phyloP scores from a whole-genome alignment of 345 rosid genomes.

The Eucalyptus cloeziana region DNA sequence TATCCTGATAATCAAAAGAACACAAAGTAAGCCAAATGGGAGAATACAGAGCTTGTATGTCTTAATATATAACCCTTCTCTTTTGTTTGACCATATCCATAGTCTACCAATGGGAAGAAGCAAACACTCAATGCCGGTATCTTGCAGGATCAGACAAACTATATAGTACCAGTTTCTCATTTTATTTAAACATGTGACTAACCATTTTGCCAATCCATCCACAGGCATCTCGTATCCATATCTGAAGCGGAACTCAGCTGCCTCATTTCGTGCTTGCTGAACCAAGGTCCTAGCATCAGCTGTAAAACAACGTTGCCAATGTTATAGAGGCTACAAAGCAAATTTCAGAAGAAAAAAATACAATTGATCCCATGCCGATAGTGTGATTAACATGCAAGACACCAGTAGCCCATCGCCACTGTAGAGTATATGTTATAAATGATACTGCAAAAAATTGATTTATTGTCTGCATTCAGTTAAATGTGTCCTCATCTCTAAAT shows the following conservation, averaged over 20 bases:
- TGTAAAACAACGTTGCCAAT: conserved; percentile 6
- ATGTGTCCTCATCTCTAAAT: not conserved
- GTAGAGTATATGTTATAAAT: not conserved
- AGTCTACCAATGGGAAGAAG: not conserved
- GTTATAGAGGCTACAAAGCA: not conserved
- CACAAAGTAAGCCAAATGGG: not conserved
- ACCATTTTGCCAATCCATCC: conserved; percentile 83
- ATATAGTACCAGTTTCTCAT: not conserved
- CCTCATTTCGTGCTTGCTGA: conserved; percentile 96
- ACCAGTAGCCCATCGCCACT: not conserved
- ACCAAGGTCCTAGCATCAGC: conserved; percentile 99
- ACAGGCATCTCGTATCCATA: conserved; percentile 99
- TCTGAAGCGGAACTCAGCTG: conserved; percentile 91
- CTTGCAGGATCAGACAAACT: not conserved
- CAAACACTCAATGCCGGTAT: not conserved
- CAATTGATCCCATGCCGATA: not conserved
- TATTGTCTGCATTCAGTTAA: not conserved
- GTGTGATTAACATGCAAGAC: not conserved
- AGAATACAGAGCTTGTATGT: not conserved
- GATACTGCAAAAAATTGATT: not conserved
- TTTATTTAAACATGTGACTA: not conserved
- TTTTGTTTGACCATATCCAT: not conserved
- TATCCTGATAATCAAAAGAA: conserved; percentile 43
- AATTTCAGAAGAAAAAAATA: not conserved
- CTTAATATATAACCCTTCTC: not conserved